Evolutionary conservation across 495 filamentous ascomycete species (phyloP), one percentile per base, ranked within the genome.

Genomic region (Aspergillus carlsbadensis): DNA sequence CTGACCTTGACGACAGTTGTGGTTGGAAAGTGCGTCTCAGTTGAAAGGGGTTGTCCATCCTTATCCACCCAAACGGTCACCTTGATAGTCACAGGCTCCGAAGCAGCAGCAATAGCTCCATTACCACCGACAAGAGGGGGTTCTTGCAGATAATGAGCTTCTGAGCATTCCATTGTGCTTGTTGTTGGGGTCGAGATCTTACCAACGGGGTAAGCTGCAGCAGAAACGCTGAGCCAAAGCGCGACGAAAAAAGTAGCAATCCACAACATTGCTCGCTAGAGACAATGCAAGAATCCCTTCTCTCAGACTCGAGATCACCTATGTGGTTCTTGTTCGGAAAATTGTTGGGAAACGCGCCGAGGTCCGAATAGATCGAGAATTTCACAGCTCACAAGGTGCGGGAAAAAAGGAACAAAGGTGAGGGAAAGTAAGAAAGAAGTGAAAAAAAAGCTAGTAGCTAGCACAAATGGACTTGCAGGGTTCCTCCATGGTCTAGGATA

Each of bases 41-140:
- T 57, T 33, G 60, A 56, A 29, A 88, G 54, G 0, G 76, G 74
- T 7, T 82, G 74, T 51, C 87, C 86, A 50, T 82, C 56, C 46
- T 84, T 72, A 64, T 93, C 80, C 24, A 90, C 81, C 63, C 79
- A 87, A 58, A 89, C 81, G 24, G 87, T 72, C 15, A 87, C 81
- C 45, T 83, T 72, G 26, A 29, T 29, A 42, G 37, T 37, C 17
- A 39, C 34, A 15, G 75, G 64, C 20, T 64, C 69, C 8, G 34
- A 39, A 65, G 76, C 46, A 62, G 29, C 35, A 48, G 22, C 21
- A 64, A 51, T 40, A 31, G 46, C n/a, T 33, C 22, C 53, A 48
- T 62, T 24, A 17, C 53, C 41, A 4, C 35, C 24, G 24, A 21
- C 42, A 36, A 53, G n/a, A 37, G 33, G 14, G n/a, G 5, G 21